Evolutionary conservation across 2,329 filamentous ascomycete genomes (phyloP).

Genomic region (Claviceps monticola): DNA sequence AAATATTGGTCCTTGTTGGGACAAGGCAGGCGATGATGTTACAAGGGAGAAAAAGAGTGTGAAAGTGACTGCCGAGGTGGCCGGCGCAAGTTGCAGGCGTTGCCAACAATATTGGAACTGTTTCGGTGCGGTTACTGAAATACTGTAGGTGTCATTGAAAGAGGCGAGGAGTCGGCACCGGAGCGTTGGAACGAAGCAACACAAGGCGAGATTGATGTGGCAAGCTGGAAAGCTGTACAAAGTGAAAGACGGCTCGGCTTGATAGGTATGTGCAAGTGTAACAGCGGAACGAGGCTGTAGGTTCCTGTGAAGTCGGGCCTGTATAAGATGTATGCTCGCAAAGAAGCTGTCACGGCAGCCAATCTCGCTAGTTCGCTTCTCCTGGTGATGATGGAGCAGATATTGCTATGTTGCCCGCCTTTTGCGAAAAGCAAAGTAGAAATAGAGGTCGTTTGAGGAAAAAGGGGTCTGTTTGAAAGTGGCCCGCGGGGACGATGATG

Average conservation of each 20-base stretch:
- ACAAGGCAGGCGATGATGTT: conserved; percentile 7
- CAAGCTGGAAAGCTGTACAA: conserved; percentile 9
- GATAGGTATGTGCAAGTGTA: conserved; percentile 8
- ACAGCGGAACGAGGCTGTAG: conserved; percentile 2
- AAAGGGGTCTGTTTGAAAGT: neutral
- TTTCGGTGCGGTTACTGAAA: conserved; percentile 17
- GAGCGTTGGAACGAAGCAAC: conserved; percentile 18
- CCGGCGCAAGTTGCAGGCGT: conserved; percentile 17
- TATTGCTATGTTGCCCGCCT: neutral
- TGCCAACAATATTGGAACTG: conserved; percentile 22
- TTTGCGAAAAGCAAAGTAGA: neutral
- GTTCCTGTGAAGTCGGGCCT: neutral
- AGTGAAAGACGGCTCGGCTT: conserved; percentile 6
- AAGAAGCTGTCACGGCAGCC: neutral
- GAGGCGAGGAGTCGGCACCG: conserved; percentile 21
- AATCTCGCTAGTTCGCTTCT: conserved; percentile 1
- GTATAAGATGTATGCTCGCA: neutral
- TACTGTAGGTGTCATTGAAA: conserved; percentile 14
- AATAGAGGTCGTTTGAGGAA: neutral
- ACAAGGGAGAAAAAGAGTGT: conserved; percentile 9
- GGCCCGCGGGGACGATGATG: neutral
- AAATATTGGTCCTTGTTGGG: neutral
- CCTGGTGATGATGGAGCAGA: neutral
- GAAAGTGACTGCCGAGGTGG: conserved; percentile 17
- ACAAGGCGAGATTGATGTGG: conserved; percentile 18